These are phyloP conservation scores for Penicillium brasilianum DNA, from an alignment of 2,329 filamentous ascomycete genomes.

Conservation along the genomic window DNA sequence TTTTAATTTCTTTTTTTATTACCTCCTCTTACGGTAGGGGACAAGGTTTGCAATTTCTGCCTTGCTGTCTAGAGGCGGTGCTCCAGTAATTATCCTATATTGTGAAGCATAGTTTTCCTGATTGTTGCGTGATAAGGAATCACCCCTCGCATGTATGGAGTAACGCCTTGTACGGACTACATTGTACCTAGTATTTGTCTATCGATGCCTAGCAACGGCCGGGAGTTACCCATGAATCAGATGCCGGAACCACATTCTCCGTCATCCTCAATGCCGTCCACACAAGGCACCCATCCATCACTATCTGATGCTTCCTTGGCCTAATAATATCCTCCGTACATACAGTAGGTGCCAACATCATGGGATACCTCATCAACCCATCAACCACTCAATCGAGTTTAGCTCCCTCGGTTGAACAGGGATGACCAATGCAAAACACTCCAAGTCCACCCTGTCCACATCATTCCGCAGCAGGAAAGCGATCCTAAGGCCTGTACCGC, in stretches of 20 bases:
- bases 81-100: background rate
- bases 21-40: no score
- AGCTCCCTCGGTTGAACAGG: conserved; percentile 11
- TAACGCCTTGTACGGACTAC: background rate
- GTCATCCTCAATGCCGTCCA: background rate
- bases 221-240: background rate
- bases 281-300: background rate
- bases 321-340: background rate
- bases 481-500: conserved; percentile 23
- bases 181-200: background rate
- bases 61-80: background rate
- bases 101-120: background rate
- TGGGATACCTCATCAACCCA: conserved; percentile 2
- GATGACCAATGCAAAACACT: conserved; percentile 26
- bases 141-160: background rate
- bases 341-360: no score
- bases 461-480: conserved; percentile 21
- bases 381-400: background rate
- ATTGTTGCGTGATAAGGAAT: background rate
- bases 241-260: background rate
- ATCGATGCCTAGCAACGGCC: background rate
- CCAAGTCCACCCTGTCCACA: conserved; percentile 9
- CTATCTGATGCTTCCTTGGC: background rate
- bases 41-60: background rate
- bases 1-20: background rate